Evolutionary conservation across 208 protist genomes (phyloP), one percentile per base, ranked within the genome.

Genomic region (Acanthamoeba rhysodes): DNA sequence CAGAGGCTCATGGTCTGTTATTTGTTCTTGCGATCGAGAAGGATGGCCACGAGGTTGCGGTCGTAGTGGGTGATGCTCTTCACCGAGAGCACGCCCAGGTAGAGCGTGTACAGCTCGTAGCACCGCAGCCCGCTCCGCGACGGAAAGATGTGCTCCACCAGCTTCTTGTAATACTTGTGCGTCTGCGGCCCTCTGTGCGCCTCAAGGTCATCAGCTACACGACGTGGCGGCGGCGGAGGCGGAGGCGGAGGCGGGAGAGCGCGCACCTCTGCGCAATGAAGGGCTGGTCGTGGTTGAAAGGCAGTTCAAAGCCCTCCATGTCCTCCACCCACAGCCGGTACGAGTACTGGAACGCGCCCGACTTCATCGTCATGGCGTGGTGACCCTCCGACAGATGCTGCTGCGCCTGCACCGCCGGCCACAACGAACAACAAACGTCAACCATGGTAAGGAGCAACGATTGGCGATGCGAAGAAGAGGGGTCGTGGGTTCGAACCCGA

Each of bases 41-140:
- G 66, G n/a, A 94, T 94, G 29, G 88, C 34, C 41, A 95, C 82
- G 20, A 95, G 57, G 24, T 68, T 66, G 59, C 82, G 72, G 94
- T 95, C 84, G 85, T 95, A 68, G 64, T 85, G 55, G 20, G 57
- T 59, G n/a, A 95, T 74, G 48, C 50, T 84, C 74, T 95, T 84
- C 32, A 91, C 78, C 32, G 66, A 87, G 6, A 95, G 53, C 62
- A 95, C 50, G 41, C 94, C 94, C 82, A 95, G 48, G 53, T 94
- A 95, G 32, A 95, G 57, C 18, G 94, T 95, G 68, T 95, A 95
- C 7, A 95, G 84, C 84, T 95, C 94, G 80, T 95, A 95, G 45
- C 94, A 95, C 20, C 94, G 68, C 24, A 74, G 27, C 27, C 64
- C 59, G 34, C 80, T 41, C 41, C 45, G n/a, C 22, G 70, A 59